Base-by-base conservation (phyloP, 1,139 yeast genomes). In the Sugiyamaella novakii region DNA sequence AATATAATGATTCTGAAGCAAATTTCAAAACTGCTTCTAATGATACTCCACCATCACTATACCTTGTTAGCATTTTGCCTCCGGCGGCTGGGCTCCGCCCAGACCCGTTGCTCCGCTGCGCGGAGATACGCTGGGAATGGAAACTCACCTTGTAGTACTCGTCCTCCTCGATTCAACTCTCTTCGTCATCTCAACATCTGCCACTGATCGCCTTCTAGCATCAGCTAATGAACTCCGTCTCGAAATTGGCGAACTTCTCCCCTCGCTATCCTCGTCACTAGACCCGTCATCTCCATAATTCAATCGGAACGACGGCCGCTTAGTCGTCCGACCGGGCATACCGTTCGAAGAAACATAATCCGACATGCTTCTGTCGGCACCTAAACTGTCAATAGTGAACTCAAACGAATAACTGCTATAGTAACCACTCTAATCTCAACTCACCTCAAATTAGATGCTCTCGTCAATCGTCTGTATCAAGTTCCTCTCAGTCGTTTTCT, bases 1-100 rank as follows among this genome's bases (percentile, higher is more conserved):
- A 85, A 63, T 86, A 92, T 1, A 94, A 79, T 8, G 94, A 84
- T 62, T 85, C 92, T 17, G 83, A 80, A 3, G 95, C 88, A 62
- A 84, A 85, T 57, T 73, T 22, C 40, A 42, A 11, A 24, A 42
- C 24, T 17, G 33, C 33, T 8, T 42, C 46, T 24, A 33, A 25
- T 1, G 46, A 19, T 12, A 42, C 46, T 2, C 46, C 46, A 21
- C 39, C 46, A 17, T 42, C 39, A 34, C 43, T 39, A 17, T 17
- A 18, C 15, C 34, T 11, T 10, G 43, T 39, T 39, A 39, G 43
- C 24, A 31, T 6, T n/a, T 12, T 39, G 35, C 21, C 25, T 29
- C 17, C 43, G 8, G 33, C 42, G 42, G 24, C 24, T 27, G 42
- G 33, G 33, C 33, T 15, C 29, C 19, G 40, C 36, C 36, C 36